Conservation (phyloP, 768 basidiomycete species). For the Rhizopogon roseolus region DNA sequence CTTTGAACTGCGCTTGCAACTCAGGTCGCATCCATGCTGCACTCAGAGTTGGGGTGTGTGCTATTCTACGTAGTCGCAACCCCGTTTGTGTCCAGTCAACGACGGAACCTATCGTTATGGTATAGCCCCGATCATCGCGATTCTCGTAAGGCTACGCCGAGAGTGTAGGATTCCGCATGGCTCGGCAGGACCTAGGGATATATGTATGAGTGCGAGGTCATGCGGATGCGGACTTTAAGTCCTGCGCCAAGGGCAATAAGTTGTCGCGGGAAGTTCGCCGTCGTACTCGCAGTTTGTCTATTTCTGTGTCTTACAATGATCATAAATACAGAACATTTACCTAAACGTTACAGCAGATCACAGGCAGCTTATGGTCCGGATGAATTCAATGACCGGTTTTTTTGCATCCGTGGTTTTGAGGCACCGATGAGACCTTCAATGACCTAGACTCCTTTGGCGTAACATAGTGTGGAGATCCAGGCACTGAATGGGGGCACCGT, state of each 20-base stretch:
- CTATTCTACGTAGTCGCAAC: background rate
- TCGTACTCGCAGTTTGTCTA: background rate
- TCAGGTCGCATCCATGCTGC: background rate
- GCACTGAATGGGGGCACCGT: slow-evolving; percentile 1
- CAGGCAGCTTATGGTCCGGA: background rate
- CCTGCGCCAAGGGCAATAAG: background rate
- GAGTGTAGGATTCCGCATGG: background rate
- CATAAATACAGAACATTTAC: background rate
- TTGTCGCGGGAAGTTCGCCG: background rate
- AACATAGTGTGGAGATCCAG: slow-evolving; percentile 10
- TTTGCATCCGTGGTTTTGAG: background rate
- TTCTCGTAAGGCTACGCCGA: background rate
- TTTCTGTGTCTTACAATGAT: background rate
- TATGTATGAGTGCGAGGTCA: background rate
- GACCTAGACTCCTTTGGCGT: background rate
- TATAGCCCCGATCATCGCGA: background rate
- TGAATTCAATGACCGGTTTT: background rate
- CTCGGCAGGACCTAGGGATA: background rate
- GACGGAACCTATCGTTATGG: background rate
- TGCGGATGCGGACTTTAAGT: background rate
- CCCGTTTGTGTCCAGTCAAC: background rate
- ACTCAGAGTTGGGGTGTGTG: too few species aligned
- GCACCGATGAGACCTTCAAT: slow-evolving; percentile 2
- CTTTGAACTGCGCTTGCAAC: background rate
- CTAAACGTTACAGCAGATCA: too few species aligned